Base-by-base conservation (phyloP, 768 basidiomycete species). In the Hygrophorus pudorinus region DNA sequence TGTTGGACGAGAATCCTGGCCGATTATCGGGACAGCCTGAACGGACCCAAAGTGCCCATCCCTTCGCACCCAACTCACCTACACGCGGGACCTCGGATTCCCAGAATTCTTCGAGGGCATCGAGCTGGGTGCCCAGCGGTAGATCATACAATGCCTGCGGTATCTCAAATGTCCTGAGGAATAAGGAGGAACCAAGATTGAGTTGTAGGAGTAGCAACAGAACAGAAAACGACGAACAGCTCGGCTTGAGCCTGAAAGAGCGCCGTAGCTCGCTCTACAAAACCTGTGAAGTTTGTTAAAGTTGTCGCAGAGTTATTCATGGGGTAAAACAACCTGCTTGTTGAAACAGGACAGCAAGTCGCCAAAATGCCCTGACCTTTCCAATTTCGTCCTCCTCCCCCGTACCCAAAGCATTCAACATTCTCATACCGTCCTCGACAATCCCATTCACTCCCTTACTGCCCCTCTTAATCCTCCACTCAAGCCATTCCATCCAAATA, bases 221-320 rank as follows among this genome's bases (percentile, higher is more conserved):
- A 24, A 24, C 24, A 3, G 24, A 7, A 7, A 24, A 24, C 24
- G 24, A 24, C 79, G 52, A 64, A 90, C 87, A 89, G 53, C 62
- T 90, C 88, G 12, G 81, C 76, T 60, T 91, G 85, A 8, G 85
- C 85, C 58, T 91, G 88, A 53, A 88, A 83, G 54, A 88, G 64
- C 2, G 85, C 85, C 42, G 70, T 78, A 10, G 83, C 81, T 38
- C 81, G 75, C 61, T 91, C 88, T 34, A 67, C 49, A 49, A 73
- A 89, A 10, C 87, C 86, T 89, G 52, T 20, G 54, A 46, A n/a
- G 10, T 14, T 33, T 33, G 6, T 24, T 21, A 12, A 36, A n/a
- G 4, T 17, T 20, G 21, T 11, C 18, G 11, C 10, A 12, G 10
- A 4, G n/a, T 27, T 13, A 18, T 4, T 12, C 7, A 10, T 35